Evolutionary conservation across 371 early-diverging fungal species (phyloP).

Genomic region (Fennellomyces sp.): DNA sequence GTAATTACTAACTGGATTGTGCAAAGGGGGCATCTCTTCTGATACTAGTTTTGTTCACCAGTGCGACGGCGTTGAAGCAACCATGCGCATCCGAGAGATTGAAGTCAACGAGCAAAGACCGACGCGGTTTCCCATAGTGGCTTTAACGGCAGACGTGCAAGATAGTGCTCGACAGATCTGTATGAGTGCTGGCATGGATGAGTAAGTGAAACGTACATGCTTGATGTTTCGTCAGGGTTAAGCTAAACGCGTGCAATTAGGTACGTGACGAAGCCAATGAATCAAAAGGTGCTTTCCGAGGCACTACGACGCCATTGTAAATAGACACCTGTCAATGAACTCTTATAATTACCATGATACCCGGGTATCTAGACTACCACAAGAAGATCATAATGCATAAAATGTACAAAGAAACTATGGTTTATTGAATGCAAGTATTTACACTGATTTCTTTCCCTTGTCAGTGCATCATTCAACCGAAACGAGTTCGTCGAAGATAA

Average conservation of each 20-base stretch:
- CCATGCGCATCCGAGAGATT: conserved; percentile 34
- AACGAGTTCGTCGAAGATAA: conserved; percentile 3
- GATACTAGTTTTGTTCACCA: background rate
- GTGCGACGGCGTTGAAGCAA: conserved; percentile 52
- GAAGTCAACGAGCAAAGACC: conserved; percentile 15
- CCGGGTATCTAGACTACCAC: too few relatives aligned
- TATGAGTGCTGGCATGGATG: conserved; percentile 11
- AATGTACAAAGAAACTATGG: background rate
- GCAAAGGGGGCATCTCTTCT: background rate
- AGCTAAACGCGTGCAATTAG: background rate
- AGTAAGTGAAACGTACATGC: background rate
- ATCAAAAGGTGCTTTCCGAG: conserved; percentile 3
- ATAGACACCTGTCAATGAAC: too few relatives aligned
- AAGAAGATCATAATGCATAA: too few relatives aligned
- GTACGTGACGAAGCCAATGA: conserved; percentile 6
- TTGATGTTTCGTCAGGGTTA: background rate
- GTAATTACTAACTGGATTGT: too few relatives aligned
- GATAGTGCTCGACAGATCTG: conserved; percentile 13
- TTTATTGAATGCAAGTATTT: conserved; percentile 14
- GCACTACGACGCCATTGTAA: background rate
- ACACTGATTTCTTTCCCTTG: conserved; percentile 34
- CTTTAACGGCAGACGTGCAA: conserved; percentile 14
- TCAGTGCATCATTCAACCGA: conserved; percentile 39
- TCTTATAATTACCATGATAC: too few relatives aligned
- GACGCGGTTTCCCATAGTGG: conserved; percentile 20